phyloP scores from a whole-genome alignment of 495 filamentous ascomycete species.

The Penicillium cosmopolitanum region DNA sequence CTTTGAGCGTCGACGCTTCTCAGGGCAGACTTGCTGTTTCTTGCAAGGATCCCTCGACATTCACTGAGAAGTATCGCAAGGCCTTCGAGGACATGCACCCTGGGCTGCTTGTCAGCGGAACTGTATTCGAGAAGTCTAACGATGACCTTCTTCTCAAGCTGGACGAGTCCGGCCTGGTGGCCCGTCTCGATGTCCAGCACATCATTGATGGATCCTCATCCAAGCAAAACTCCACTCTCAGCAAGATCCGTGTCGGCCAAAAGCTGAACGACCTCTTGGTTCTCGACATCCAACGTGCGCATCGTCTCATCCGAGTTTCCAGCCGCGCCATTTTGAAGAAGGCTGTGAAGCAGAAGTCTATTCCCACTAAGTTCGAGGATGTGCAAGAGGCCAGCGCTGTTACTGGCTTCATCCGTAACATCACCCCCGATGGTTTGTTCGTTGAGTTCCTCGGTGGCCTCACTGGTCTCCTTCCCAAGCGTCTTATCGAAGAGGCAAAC shows the following conservation, averaged over 20 bases:
- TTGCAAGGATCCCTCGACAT: conserved; percentile 84
- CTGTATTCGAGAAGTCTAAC: conserved; percentile 81
- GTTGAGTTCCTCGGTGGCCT: conserved; percentile 80
- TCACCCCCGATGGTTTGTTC: conserved; percentile 76
- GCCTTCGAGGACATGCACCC: conserved; percentile 71
- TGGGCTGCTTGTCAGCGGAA: conserved; percentile 73
- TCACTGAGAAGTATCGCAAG: conserved; percentile 72
- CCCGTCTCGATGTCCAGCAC: conserved; percentile 72
- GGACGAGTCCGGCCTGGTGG: conserved; percentile 69
- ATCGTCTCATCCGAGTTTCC: conserved; percentile 71
- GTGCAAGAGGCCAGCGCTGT: conserved; percentile 68
- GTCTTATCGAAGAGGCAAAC: conserved; percentile 69
- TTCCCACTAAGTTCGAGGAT: conserved; percentile 69
- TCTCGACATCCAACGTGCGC: conserved; percentile 74
- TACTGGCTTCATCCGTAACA: conserved; percentile 82
- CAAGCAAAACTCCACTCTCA: conserved; percentile 74
- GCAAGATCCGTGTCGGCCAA: conserved; percentile 80
- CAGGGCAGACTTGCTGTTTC: conserved; percentile 78
- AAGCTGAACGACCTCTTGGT: conserved; percentile 81
- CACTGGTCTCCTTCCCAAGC: conserved; percentile 76
- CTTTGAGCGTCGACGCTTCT: conserved; percentile 74
- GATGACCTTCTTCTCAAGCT: conserved; percentile 80
- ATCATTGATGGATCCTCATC: conserved; percentile 77
- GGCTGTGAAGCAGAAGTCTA: conserved; percentile 64
- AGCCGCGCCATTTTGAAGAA: conserved; percentile 82